Conservation (phyloP, 371 early-diverging fungal species). For the Syncephalastrum racemosum region DNA sequence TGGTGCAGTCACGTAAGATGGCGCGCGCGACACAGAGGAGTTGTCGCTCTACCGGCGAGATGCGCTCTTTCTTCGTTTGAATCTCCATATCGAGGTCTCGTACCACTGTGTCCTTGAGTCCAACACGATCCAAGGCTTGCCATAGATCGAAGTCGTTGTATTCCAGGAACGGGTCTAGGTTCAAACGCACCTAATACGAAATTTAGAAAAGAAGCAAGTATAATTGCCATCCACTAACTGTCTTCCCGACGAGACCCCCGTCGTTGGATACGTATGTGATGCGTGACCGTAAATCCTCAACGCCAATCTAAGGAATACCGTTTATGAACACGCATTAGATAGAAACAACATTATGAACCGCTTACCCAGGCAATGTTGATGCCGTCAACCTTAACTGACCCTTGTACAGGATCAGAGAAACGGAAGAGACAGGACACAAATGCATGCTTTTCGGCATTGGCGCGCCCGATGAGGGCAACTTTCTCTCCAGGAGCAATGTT, state of each 20-base stretch:
- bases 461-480: conserved; percentile 73
- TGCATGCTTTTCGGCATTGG: conserved; percentile 76
- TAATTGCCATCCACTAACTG: background rate
- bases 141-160: conserved; percentile 81
- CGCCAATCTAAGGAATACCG: conserved; percentile 47
- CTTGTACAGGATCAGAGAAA: conserved; percentile 71
- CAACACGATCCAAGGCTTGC: conserved; percentile 72
- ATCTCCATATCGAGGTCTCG: conserved; percentile 60
- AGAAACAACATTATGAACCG: background rate
- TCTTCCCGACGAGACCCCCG: conserved; percentile 37
- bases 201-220: background rate
- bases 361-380: conserved; percentile 66
- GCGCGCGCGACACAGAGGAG: conserved; percentile 81
- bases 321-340: background rate
- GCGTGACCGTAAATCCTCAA: conserved; percentile 68
- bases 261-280: conserved; percentile 85
- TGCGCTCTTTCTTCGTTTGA: conserved; percentile 60
- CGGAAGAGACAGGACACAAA: conserved; percentile 71
- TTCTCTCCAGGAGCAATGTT: conserved; percentile 61
- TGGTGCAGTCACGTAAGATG: conserved; percentile 65
- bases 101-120: conserved; percentile 46
- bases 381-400: conserved; percentile 75
- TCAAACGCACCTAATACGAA: conserved; percentile 54
- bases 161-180: conserved; percentile 82
- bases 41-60: conserved; percentile 83